Conservation (phyloP, 1,284 basidiomycete species). For the Athelia psychrophila region DNA sequence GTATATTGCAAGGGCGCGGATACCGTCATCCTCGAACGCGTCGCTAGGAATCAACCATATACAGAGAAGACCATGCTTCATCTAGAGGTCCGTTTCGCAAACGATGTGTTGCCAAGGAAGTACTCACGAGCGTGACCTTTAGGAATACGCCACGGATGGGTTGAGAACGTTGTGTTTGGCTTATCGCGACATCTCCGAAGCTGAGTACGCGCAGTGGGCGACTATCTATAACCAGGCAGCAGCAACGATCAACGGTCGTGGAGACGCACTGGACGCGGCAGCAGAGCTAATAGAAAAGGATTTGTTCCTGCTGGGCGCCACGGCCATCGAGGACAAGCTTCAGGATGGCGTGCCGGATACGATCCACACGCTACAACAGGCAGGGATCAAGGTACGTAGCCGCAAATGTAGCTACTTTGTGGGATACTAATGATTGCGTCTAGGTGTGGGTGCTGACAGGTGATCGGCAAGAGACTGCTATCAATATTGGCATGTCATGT, state of each 20-base stretch:
- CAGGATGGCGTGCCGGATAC: slow-evolving; percentile 99
- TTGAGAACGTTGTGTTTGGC: slow-evolving; percentile 96
- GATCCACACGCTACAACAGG: slow-evolving; percentile 96
- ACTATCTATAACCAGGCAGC: slow-evolving; percentile 90
- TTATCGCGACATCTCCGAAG: slow-evolving; percentile 86
- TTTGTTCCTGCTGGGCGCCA: slow-evolving; percentile 90
- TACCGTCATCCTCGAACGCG: slow-evolving; percentile 91
- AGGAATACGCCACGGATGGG: slow-evolving; percentile 97
- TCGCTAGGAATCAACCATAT: slow-evolving; percentile 80
- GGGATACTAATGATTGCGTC: slow-evolving; percentile 5
- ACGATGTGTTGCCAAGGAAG: no score
- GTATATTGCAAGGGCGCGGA: slow-evolving; percentile 98
- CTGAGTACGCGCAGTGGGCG: slow-evolving; percentile 91
- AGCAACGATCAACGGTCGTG: slow-evolving; percentile 87
- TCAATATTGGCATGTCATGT: slow-evolving; percentile 98
- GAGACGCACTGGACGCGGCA: slow-evolving; percentile 91
- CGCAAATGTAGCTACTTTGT: not conserved
- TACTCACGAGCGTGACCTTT: slow-evolving; percentile 7
- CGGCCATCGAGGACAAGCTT: slow-evolving; percentile 97
- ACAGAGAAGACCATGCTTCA: slow-evolving; percentile 87
- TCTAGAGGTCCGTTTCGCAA: slow-evolving; percentile 70
- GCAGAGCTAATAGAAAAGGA: slow-evolving; percentile 97
- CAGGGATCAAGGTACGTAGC: slow-evolving; percentile 84
- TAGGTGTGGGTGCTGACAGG: slow-evolving; percentile 98
- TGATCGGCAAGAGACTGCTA: slow-evolving; percentile 98